Evolutionary conservation across 2,329 filamentous ascomycete genomes (phyloP), one percentile per base, ranked within the genome.

Genomic region (Blastomyces emzantsi): DNA sequence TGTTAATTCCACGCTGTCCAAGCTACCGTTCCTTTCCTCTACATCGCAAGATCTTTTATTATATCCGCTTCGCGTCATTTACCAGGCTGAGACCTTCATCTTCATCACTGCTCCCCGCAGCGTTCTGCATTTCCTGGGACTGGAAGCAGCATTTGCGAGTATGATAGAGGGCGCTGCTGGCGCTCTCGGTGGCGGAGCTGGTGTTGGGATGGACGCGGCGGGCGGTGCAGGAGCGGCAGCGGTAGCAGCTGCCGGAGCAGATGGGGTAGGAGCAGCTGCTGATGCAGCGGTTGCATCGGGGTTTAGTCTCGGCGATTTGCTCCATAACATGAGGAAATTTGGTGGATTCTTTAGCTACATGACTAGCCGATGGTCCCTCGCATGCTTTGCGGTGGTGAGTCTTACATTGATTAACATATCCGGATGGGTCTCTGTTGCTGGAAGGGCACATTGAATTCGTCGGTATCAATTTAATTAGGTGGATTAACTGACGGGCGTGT

Each of bases 281-380:
- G 74, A 75, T 39, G 71, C 70, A 45, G 73, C 69, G n/a, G 69
- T 67, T 43, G 70, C 72, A 17, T 72, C 78, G 62, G 69, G 72
- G n/a, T 70, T 73, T 56, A 73, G 74, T 56, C 65, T 79, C 49
- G 65, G 72, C n/a, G 77, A 81, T 64, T 73, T 80, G 63, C 76
- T 83, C 60, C 78, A 82, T 64, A 77, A 79, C 4, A 70, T 84
- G 67, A 85, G 87, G 72, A 91, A 89, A 54, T 81, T 97, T 54
- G 90, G 90, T 55, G 92, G 90, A 66, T 86, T 97, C 64, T 92
- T 97, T 76, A 89, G 87, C 70, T 99, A 97, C 76, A 82, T 92
- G 54, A 95, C 90, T 1, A 95, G 90, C 75, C 89, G 89, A 75
- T 97, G 94, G 94, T 92, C 93, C 0, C 79, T 97, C 64, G 87